These are phyloP conservation scores for Pythium rhizo-oryzae DNA, from an alignment of 352 stramenopile species.

Conservation along the genomic window DNA sequence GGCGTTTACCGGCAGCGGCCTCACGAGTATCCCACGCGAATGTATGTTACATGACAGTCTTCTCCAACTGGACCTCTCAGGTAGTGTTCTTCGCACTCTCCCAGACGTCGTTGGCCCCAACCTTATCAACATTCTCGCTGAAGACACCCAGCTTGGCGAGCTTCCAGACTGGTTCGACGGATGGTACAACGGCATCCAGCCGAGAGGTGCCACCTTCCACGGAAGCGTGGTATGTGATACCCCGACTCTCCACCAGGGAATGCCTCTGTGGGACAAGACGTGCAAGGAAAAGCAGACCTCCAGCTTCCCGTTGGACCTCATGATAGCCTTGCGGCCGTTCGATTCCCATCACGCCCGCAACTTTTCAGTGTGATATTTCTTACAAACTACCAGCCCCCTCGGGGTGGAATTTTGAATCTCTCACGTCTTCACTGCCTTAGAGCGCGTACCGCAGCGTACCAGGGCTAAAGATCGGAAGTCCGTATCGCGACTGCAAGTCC, in stretches of 20 bases:
- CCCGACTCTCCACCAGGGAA: not conserved
- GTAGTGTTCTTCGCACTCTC: not conserved
- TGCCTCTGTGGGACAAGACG: not conserved
- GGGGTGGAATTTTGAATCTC: too few relatives aligned
- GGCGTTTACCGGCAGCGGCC: not conserved
- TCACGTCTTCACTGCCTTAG: not conserved
- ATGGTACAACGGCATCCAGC: not conserved
- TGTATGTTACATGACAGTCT: not conserved
- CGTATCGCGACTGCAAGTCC: not conserved
- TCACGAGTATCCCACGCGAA: not conserved
- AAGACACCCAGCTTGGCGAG: not conserved
- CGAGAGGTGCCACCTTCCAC: not conserved
- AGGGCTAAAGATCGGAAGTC: not conserved
- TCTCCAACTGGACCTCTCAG: not conserved
- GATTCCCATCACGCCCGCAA: not conserved
- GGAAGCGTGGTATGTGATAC: slow-evolving; percentile 13
- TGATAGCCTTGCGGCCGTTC: slow-evolving; percentile 1
- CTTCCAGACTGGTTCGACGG: not conserved
- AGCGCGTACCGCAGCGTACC: not conserved
- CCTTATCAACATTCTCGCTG: not conserved
- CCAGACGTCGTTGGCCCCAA: not conserved
- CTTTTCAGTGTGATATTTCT: too few relatives aligned
- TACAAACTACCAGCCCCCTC: too few relatives aligned
- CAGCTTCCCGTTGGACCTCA: slow-evolving; percentile 6
- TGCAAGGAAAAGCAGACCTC: not conserved